Conservation (phyloP, 106 monocot genomes). For the Dioscorea dumetorum region DNA sequence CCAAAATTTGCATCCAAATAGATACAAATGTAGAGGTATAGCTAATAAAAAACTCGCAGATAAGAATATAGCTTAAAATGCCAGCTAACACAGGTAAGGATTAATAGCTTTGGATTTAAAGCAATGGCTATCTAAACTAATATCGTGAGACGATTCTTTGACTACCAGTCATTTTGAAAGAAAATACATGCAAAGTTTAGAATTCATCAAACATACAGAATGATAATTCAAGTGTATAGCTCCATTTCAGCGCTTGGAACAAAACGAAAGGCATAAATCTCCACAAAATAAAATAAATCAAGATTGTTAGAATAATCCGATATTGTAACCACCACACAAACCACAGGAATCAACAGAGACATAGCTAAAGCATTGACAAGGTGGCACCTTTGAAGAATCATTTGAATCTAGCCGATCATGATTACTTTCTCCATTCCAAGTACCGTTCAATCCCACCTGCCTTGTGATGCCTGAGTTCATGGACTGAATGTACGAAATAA, state of each 20-base stretch:
- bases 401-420: background rate
- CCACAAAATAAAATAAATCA: background rate
- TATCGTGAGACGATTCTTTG: too few relatives aligned
- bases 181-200: background rate
- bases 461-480: background rate
- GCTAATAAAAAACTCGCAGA: too few relatives aligned
- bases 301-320: too few relatives aligned
- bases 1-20: too few relatives aligned
- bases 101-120: too few relatives aligned
- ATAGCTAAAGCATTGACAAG: background rate
- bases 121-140: too few relatives aligned
- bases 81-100: too few relatives aligned
- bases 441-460: background rate
- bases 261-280: background rate
- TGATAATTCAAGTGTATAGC: background rate
- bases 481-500: slow-evolving; percentile 3
- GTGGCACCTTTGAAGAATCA: background rate
- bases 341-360: background rate
- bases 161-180: background rate
- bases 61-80: too few relatives aligned
- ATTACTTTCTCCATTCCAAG: background rate
- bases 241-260: background rate
- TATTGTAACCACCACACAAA: too few relatives aligned
- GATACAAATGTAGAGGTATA: too few relatives aligned
- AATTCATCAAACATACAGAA: too few relatives aligned